A percentile compares a stretch with the other conserved stretches of the same genome.
Conservation (phyloP, 768 basidiomycete species). For the Xanthoconium stramineum region DNA sequence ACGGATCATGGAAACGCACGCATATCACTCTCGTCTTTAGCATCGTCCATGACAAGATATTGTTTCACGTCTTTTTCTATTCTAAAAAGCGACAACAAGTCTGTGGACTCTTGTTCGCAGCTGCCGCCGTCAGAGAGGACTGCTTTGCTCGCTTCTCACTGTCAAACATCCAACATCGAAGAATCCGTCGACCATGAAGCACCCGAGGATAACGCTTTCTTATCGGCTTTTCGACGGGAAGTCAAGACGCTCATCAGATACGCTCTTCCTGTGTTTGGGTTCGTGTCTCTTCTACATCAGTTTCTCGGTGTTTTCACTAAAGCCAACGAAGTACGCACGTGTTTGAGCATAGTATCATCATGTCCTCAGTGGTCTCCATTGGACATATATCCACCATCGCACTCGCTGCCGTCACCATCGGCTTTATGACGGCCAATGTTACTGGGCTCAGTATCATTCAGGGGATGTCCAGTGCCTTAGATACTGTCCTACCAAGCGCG, state of each 20-base stretch:
- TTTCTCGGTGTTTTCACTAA: not conserved
- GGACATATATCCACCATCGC: slow-evolving; percentile 90
- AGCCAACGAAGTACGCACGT: slow-evolving; percentile 52
- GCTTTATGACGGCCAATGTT: slow-evolving; percentile 72
- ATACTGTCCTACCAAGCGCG: slow-evolving; percentile 90
- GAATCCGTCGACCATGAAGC: slow-evolving; percentile 30
- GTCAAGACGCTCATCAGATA: slow-evolving; percentile 53
- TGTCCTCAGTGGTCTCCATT: slow-evolving; percentile 84
- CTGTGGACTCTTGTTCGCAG: not conserved
- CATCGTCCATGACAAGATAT: slow-evolving; percentile 1
- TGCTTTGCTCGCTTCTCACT: slow-evolving; percentile 46
- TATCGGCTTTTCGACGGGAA: slow-evolving; percentile 4
- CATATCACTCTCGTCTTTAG: not conserved
- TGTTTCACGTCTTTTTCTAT: not conserved
- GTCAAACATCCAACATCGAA: slow-evolving; percentile 48
- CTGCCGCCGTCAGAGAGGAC: slow-evolving; percentile 45
- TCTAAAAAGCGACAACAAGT: not conserved
- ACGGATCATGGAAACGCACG: not conserved
- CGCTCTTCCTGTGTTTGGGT: slow-evolving; percentile 75
- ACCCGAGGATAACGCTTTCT: slow-evolving; percentile 21
- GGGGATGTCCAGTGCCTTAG: slow-evolving; percentile 81
- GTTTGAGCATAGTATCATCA: slow-evolving; percentile 83
- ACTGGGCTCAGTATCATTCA: slow-evolving; percentile 62
- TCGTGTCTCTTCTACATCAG: slow-evolving; percentile 21
- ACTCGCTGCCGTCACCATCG: slow-evolving; percentile 77